Percentiles rank a stretch among this genome's conserved stretches.
Conservation (phyloP, 305 asterid genomes). For the Plantago lanceolata region DNA sequence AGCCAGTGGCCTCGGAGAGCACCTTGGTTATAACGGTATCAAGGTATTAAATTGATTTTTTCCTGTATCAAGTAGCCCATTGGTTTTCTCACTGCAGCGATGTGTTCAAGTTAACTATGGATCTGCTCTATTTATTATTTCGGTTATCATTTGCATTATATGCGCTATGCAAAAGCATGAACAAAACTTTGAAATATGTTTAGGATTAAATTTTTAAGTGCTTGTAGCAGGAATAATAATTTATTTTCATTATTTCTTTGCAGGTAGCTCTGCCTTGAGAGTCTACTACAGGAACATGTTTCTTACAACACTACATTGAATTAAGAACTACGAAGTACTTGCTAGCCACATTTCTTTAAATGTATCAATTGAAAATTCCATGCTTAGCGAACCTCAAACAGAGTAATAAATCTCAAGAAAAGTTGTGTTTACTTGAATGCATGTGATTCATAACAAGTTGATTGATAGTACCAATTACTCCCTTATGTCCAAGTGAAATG, state of each 20-base stretch:
- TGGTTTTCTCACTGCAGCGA: slow-evolving; percentile 10
- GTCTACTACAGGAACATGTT: slow-evolving; percentile 77
- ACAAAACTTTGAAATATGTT: background rate
- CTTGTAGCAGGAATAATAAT: slow-evolving; percentile 24
- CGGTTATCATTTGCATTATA: slow-evolving; percentile 13
- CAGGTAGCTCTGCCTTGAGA: slow-evolving; percentile 96
- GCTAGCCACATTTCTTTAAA: too few relatives aligned
- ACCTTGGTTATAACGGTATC: slow-evolving; percentile 95
- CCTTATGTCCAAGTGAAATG: too few relatives aligned
- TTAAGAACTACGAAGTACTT: too few relatives aligned
- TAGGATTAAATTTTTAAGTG: slow-evolving; percentile 15
- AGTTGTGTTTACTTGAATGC: too few relatives aligned
- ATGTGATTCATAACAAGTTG: too few relatives aligned
- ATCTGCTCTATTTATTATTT: slow-evolving; percentile 13
- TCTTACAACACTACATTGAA: slow-evolving; percentile 81
- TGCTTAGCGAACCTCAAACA: too few relatives aligned
- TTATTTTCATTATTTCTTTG: slow-evolving; percentile 23
- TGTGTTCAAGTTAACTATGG: slow-evolving; percentile 12
- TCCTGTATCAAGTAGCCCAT: background rate
- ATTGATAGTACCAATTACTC: too few relatives aligned
- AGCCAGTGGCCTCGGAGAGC: slow-evolving; percentile 99
- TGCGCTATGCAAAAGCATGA: slow-evolving; percentile 7
- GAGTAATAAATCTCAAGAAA: too few relatives aligned
- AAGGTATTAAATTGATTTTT: slow-evolving; percentile 46
- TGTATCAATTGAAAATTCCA: too few relatives aligned